Base-by-base conservation (phyloP, 257 asterid genomes). In the Pogostemon cablin region DNA sequence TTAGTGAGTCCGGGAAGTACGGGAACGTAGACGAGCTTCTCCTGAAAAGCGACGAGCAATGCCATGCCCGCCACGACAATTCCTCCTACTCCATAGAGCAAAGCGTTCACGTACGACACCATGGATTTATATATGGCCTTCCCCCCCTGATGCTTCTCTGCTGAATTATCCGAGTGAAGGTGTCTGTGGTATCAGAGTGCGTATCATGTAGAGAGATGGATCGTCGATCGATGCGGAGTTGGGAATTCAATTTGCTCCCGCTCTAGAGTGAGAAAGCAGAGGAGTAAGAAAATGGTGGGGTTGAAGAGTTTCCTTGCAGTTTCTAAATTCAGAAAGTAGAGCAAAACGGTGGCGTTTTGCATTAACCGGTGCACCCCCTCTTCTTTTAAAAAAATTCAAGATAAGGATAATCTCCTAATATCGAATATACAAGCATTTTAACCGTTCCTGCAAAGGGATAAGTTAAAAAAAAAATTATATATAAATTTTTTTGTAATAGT, bases 11-110 rank as follows among this genome's bases (percentile, higher is more conserved):
- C 98, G 67, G 99, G 99, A 67, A 95, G 67, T 15, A 91, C 99
- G 43, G 99, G 99, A 32, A 95, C 98, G 86, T 95, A 95, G 3
- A 95, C 96, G 5, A 95, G 87, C 81, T 85, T 95, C 72, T 95
- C 99, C 84, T 95, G 99, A 58, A 95, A 86, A 6, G 97, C 97
- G 4, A 95, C 99, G 70, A 95, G 88, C 20, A 95, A 64, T 48
- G 99, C 98, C 96, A 91, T 83, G 38, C 97, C 97, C 9, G 97
- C 97, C 80, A 86, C 87, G 80, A 86, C 90, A 69, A 95, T 82
- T 48, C 98, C 98, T 62, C 98, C 99, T 48, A 86, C 92, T 72
- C 98, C 96, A 63, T 85, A 91, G 50, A 89, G 69, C 78, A 95
- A 49, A 9, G 76, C 77, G 87, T 83, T 78, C 84, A 80, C 75